Base-by-base conservation (phyloP, 1,284 basidiomycete genomes). In the Agroathelia rolfsii region DNA sequence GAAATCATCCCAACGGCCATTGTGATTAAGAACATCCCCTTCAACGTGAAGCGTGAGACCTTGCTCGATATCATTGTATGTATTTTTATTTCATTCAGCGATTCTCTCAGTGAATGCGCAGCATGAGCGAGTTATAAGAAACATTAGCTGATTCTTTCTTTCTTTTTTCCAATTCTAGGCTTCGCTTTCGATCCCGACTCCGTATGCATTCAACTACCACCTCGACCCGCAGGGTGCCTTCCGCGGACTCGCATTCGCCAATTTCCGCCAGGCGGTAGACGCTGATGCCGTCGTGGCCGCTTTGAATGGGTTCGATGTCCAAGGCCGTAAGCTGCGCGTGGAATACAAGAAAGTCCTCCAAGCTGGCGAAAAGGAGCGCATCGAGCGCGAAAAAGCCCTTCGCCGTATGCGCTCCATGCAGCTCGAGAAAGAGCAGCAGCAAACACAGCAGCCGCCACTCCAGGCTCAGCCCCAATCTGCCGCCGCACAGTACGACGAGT, bases 171-270 rank as follows among this genome's bases (percentile, higher is more conserved):
- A 28, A n/a, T n/a, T 36, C 28, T 45, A 88, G 85, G 79, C 85
- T 50, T 95, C 89, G 41, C 66, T 98, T 41, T 74, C 83, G 21
- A 95, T 97, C 49, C 93, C 94, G 38, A 85, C 93, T 13, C 95
- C 95, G n/a, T 98, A 98, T 56, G 95, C 95, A 14, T 99, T 99
- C 76, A 99, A 98, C 60, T 95, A 95, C 53, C 92, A 96, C 55
- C 78, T 92, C 51, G 92, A 95, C 59, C 86, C 89, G 50, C 79
- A 83, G 45, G 88, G 94, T 47, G 82, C 90, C 24, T 99, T 99
- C 71, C 84, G 95, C 41, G 95, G 95, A 12, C 64, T 99, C 33
- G 95, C 95, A 2, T 99, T 99, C 61, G 94, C 95, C 50, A 99
- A 99, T 60, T 99, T 97, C 61, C 80, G 92, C 37, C 82, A 86